phyloP scores from a whole-genome alignment of 768 basidiomycete species.

The Mycena rebaudengoi region DNA sequence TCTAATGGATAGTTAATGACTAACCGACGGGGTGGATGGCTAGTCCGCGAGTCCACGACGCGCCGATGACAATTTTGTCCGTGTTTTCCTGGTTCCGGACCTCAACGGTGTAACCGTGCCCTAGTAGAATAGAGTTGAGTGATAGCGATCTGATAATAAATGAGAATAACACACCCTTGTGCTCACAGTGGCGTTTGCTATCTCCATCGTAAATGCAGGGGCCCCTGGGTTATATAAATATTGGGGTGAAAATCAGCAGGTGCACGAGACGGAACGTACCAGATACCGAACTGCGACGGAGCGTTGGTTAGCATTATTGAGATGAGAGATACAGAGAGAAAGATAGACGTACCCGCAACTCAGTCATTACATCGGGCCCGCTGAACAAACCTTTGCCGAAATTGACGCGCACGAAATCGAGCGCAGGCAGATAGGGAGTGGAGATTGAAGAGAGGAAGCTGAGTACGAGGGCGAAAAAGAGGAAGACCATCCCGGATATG shows the following conservation, averaged over 20 bases:
- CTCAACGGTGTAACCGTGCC: background rate
- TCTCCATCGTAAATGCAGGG: background rate
- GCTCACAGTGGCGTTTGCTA: background rate
- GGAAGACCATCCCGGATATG: conserved; percentile 12
- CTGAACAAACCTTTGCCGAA: background rate
- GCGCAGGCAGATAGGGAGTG: background rate
- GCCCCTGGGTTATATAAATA: background rate
- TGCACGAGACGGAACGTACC: background rate
- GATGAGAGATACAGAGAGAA: background rate
- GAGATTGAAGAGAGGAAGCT: conserved; percentile 19
- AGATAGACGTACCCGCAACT: background rate
- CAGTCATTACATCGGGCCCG: background rate
- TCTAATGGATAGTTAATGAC: background rate
- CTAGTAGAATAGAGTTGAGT: background rate
- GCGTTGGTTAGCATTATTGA: background rate
- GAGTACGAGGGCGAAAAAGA: conserved; percentile 15
- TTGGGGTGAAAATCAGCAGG: background rate
- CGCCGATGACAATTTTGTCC: background rate
- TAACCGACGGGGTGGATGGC: conserved; percentile 27
- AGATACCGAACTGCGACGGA: conserved; percentile 7
- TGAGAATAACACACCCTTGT: no score
- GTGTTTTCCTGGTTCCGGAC: no score
- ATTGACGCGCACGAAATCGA: conserved; percentile 14
- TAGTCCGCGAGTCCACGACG: conserved; percentile 21
- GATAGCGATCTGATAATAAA: background rate